These are phyloP conservation scores for Limtongia smithiae DNA, from an alignment of 805 yeast species.

Conservation along the genomic window DNA sequence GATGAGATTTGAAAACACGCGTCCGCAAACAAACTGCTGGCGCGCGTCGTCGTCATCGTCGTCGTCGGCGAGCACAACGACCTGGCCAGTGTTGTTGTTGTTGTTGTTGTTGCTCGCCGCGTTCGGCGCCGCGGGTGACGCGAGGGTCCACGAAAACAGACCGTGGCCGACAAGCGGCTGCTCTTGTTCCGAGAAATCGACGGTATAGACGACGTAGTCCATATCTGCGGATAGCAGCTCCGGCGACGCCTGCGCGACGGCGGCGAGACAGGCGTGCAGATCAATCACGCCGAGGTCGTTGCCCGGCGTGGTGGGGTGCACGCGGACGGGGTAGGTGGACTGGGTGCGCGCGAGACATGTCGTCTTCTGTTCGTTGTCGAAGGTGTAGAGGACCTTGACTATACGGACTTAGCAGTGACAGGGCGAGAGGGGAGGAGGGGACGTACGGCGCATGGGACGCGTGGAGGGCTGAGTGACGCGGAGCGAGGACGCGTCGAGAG, in stretches of 20 bases:
- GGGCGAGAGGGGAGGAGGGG: background rate
- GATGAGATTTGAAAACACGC: slow-evolving; percentile 31
- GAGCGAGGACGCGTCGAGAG: slow-evolving; percentile 9
- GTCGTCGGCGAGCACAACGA: slow-evolving; percentile 3
- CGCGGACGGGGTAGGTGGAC: slow-evolving; percentile 29
- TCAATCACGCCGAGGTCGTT: slow-evolving; percentile 35
- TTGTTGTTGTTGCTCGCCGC: slow-evolving; percentile 1
- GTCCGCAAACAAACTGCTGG: slow-evolving; percentile 29
- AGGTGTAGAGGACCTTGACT: slow-evolving; percentile 41
- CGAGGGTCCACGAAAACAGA: slow-evolving; percentile 33
- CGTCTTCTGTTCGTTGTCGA: slow-evolving; percentile 36
- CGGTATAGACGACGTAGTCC: slow-evolving; percentile 42
- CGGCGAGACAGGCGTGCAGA: slow-evolving; percentile 36
- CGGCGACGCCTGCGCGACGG: slow-evolving; percentile 38
- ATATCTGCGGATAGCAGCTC: slow-evolving; percentile 36
- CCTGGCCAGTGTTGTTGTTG: background rate
- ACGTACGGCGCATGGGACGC: slow-evolving; percentile 23
- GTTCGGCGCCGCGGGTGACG: slow-evolving; percentile 5
- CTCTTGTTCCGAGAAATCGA: slow-evolving; percentile 40
- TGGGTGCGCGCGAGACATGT: slow-evolving; percentile 38
- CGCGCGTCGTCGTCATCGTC: slow-evolving; percentile 1
- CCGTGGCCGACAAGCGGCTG: slow-evolving; percentile 44
- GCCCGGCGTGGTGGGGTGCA: slow-evolving; percentile 16
- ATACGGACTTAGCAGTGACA: background rate
- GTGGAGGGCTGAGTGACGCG: slow-evolving; percentile 9